These are phyloP conservation scores for Lablab purpureus DNA, from an alignment of 306 rosid species.

Conservation along the genomic window DNA sequence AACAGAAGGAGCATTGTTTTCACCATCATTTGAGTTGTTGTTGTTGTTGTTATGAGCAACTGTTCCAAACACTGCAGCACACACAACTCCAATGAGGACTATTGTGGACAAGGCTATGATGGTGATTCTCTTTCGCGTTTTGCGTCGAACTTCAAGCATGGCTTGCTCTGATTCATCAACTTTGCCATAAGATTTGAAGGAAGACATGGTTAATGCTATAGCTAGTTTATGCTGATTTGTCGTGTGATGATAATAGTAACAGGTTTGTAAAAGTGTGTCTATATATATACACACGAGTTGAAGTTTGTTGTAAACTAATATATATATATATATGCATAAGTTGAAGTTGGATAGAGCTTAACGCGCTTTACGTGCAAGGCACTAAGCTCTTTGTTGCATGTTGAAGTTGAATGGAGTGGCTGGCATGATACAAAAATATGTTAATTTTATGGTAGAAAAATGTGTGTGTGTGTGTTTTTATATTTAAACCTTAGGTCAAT, in stretches of 20 bases:
- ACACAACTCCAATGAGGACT: conserved; percentile 58
- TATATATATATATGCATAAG: background rate
- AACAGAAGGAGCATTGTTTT: conserved; percentile 7
- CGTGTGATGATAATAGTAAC: background rate
- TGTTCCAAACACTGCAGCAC: conserved; percentile 64
- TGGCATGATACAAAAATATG: conserved; percentile 32
- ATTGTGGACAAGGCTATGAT: conserved; percentile 62
- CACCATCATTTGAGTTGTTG: conserved; percentile 5
- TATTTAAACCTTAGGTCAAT: too few relatives aligned
- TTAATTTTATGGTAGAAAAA: background rate
- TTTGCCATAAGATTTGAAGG: conserved; percentile 58
- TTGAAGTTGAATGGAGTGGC: conserved; percentile 48
- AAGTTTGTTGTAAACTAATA: background rate
- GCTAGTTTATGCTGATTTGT: background rate
- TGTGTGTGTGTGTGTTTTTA: too few relatives aligned
- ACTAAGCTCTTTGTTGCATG: conserved; percentile 36
- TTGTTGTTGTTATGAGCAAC: conserved; percentile 5
- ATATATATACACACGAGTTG: background rate
- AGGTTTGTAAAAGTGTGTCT: conserved; percentile 4
- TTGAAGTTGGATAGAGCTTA: conserved; percentile 7
- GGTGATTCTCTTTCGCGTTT: conserved; percentile 56
- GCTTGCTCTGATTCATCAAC: conserved; percentile 60
- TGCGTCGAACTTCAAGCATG: conserved; percentile 52
- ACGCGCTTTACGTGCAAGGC: conserved; percentile 60
- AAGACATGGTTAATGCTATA: conserved; percentile 48